These are phyloP conservation scores for Musa troglodytarum DNA, from an alignment of 176 grass and related monocot species.

Conservation along the genomic window DNA sequence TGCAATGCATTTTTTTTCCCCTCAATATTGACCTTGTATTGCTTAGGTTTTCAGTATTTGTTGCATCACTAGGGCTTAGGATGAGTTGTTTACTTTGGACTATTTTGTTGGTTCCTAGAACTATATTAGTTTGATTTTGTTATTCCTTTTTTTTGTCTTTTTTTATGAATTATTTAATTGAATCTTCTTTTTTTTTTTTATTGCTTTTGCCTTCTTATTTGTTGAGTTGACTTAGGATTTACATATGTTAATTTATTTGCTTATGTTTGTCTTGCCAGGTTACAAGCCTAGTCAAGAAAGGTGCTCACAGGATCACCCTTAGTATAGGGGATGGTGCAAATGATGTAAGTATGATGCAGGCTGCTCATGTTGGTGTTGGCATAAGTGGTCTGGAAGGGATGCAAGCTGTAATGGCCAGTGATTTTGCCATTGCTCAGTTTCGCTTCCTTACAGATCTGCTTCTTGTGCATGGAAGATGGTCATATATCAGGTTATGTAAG, in stretches of 20 bases:
- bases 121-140: neutral
- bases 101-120: neutral
- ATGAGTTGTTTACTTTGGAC: no score
- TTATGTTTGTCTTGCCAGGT: slow-evolving; percentile 32
- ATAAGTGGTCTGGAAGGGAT: slow-evolving; percentile 99
- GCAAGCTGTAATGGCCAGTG: slow-evolving; percentile 99
- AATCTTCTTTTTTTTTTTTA: neutral
- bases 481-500: slow-evolving; percentile 93
- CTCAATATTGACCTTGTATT: no score
- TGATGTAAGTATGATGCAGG: slow-evolving; percentile 99
- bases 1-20: no score
- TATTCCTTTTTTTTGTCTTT: neutral
- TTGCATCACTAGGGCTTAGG: no score
- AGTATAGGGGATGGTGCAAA: slow-evolving; percentile 98
- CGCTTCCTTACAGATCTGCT: slow-evolving; percentile 94
- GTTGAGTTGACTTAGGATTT: neutral
- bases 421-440: slow-evolving; percentile 97
- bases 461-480: slow-evolving; percentile 99
- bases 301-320: slow-evolving; percentile 85
- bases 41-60: no score
- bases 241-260: neutral
- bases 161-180: neutral
- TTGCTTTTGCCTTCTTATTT: no score
- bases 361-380: slow-evolving; percentile 98
- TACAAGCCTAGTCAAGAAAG: slow-evolving; percentile 95